Percentiles rank a stretch among this genome's conserved stretches.
Evolutionary conservation across 306 rosid genomes (phyloP).

Genomic region (Gynostemma pentaphyllum): DNA sequence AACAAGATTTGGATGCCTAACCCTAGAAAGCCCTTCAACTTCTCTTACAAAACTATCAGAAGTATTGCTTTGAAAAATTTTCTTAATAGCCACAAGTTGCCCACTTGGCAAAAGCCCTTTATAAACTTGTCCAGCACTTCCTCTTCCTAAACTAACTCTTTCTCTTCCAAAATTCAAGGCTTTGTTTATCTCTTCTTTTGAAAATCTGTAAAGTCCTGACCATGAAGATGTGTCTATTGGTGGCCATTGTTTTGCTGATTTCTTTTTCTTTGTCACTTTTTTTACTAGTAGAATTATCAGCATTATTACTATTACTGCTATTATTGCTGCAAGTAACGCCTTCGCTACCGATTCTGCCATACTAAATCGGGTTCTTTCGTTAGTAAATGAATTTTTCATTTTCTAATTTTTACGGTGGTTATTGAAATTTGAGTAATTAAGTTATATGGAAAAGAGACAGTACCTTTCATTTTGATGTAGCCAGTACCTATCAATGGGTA

Average conservation of each 20-base stretch:
- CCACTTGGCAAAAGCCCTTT: slow-evolving; percentile 83
- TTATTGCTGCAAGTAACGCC: slow-evolving; percentile 16
- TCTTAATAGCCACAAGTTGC: slow-evolving; percentile 73
- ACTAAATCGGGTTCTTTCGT: neutral
- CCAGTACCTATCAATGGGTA: slow-evolving; percentile 1
- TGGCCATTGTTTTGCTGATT: slow-evolving; percentile 12
- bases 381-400: too few species aligned
- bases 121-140: slow-evolving; percentile 73
- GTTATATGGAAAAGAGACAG: neutral
- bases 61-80: slow-evolving; percentile 37
- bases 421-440: too few species aligned
- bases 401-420: too few species aligned
- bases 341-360: slow-evolving; percentile 16
- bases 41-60: slow-evolving; percentile 57
- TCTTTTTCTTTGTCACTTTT: slow-evolving; percentile 35
- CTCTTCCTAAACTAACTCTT: slow-evolving; percentile 50
- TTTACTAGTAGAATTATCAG: slow-evolving; percentile 28
- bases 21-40: slow-evolving; percentile 59
- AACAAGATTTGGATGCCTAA: slow-evolving; percentile 74
- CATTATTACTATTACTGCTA: slow-evolving; percentile 10
- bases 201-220: slow-evolving; percentile 67
- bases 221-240: slow-evolving; percentile 26
- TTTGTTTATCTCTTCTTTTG: slow-evolving; percentile 55
- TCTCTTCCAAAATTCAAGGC: slow-evolving; percentile 37
- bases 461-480: slow-evolving; percentile 27